phyloP scores from a whole-genome alignment of 2,329 filamentous ascomycete genomes.

The Tolypocladium sp. region DNA sequence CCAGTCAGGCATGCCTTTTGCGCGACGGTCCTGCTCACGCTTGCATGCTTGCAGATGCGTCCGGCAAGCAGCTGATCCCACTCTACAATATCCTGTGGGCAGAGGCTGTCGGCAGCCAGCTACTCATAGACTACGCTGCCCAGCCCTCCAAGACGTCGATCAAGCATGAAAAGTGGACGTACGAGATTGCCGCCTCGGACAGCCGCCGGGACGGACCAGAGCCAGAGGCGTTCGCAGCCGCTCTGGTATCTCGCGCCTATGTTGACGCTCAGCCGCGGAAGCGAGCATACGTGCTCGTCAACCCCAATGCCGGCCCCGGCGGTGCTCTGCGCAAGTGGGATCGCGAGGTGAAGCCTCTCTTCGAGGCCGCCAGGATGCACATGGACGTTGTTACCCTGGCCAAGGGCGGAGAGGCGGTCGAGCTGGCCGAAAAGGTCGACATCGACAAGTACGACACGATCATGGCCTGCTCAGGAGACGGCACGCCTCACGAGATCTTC shows the following conservation, averaged over 20 bases:
- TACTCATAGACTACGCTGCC: slow-evolving; percentile 67
- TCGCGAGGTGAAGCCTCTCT: slow-evolving; percentile 68
- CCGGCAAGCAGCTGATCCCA: slow-evolving; percentile 41
- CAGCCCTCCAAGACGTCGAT: slow-evolving; percentile 50
- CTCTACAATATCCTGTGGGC: slow-evolving; percentile 83
- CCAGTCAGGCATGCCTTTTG: background rate
- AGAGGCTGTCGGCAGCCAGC: slow-evolving; percentile 46
- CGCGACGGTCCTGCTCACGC: background rate
- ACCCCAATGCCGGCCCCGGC: slow-evolving; percentile 83
- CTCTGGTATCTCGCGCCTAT: slow-evolving; percentile 63
- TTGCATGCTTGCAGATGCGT: slow-evolving; percentile 10
- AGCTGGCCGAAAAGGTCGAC: slow-evolving; percentile 67
- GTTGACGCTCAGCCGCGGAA: slow-evolving; percentile 57
- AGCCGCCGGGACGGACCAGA: slow-evolving; percentile 20
- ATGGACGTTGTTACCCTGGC: slow-evolving; percentile 66
- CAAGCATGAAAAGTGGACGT: slow-evolving; percentile 47
- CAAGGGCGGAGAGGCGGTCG: slow-evolving; percentile 66
- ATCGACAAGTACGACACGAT: slow-evolving; percentile 76
- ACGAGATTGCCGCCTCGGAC: slow-evolving; percentile 28
- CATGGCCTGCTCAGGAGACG: slow-evolving; percentile 85
- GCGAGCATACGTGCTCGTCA: slow-evolving; percentile 80
- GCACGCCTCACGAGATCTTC: slow-evolving; percentile 86
- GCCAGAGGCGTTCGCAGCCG: slow-evolving; percentile 52
- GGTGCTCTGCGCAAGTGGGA: slow-evolving; percentile 64
- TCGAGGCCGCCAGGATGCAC: slow-evolving; percentile 70